Conservation (phyloP, 306 rosid genomes). For the Acacia confusa region DNA sequence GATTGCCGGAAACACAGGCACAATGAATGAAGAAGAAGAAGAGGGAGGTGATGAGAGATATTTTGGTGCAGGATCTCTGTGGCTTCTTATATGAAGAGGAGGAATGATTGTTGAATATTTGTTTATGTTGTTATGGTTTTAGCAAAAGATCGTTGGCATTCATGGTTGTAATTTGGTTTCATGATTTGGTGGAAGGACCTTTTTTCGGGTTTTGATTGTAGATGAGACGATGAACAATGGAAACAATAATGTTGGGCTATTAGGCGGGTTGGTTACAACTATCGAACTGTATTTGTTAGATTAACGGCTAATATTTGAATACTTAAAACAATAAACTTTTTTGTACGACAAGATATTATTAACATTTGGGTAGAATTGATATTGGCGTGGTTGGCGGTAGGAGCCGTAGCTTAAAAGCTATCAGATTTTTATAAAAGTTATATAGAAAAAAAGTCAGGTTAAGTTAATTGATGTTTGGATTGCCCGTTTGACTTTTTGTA, state of each 20-base stretch:
- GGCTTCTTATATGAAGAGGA: conserved; percentile 10
- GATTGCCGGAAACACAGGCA: neutral
- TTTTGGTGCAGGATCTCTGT: neutral
- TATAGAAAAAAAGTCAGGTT: too few species aligned
- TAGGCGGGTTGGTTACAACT: conserved; percentile 11
- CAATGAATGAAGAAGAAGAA: neutral
- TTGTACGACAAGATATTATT: neutral
- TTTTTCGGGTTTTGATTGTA: conserved; percentile 18
- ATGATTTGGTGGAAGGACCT: conserved; percentile 18
- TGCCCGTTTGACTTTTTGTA: too few species aligned
- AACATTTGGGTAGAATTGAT: neutral
- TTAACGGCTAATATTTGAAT: neutral
- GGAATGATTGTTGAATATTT: neutral
- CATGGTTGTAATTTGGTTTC: conserved; percentile 40
- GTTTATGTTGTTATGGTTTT: conserved; percentile 4
- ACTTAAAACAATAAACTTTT: neutral
- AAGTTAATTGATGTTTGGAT: too few species aligned
- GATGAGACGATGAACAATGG: conserved; percentile 1
- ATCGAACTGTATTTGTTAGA: neutral
- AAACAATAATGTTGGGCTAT: conserved; percentile 12
- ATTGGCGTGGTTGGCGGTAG: too few species aligned
- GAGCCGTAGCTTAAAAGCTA: too few species aligned
- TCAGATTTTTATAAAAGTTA: too few species aligned
- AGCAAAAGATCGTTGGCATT: conserved; percentile 25
- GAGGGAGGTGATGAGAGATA: neutral